Conservation (phyloP, 208 protist species). For the Kentomonas sorsogonicus region DNA sequence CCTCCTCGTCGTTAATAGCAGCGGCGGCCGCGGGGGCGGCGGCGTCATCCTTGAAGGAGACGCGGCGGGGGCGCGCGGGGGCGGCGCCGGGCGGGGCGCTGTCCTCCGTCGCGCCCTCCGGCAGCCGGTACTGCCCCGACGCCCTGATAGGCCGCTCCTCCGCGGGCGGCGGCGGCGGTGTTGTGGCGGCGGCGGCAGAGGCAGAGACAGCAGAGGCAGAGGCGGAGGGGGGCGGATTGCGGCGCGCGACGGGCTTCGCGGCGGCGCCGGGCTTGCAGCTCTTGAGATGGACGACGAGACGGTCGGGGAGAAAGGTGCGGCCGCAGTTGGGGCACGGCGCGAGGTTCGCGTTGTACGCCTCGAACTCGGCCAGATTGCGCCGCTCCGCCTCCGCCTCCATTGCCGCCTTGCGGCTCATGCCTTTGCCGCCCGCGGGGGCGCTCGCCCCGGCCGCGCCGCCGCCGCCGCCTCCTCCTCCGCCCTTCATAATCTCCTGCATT, state of each 20-base stretch:
- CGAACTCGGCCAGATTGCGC: slow-evolving; percentile 78
- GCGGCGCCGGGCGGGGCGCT: slow-evolving; percentile 10
- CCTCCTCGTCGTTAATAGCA: too few relatives aligned
- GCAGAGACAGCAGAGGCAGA: neutral
- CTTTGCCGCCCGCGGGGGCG: neutral
- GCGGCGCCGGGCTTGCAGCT: slow-evolving; percentile 75
- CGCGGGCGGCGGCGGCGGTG: neutral
- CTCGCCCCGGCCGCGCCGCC: neutral
- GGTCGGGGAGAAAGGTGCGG: slow-evolving; percentile 88
- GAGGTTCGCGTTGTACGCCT: slow-evolving; percentile 72
- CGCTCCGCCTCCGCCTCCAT: slow-evolving; percentile 31
- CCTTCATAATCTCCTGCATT: slow-evolving; percentile 25
- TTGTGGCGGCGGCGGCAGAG: neutral
- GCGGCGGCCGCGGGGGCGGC: too few relatives aligned
- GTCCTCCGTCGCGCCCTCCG: slow-evolving; percentile 13
- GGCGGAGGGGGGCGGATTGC: slow-evolving; percentile 1
- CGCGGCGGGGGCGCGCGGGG: neutral
- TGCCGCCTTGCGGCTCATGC: slow-evolving; percentile 13
- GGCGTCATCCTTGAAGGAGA: neutral
- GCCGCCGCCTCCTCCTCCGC: slow-evolving; percentile 3
- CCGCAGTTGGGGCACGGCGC: slow-evolving; percentile 82
- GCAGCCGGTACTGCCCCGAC: slow-evolving; percentile 12
- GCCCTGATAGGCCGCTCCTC: slow-evolving; percentile 17
- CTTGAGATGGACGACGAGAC: slow-evolving; percentile 80
- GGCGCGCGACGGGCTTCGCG: slow-evolving; percentile 30